Conservation (phyloP, 768 basidiomycete genomes). For the Porpolomopsis calyptriformis region DNA sequence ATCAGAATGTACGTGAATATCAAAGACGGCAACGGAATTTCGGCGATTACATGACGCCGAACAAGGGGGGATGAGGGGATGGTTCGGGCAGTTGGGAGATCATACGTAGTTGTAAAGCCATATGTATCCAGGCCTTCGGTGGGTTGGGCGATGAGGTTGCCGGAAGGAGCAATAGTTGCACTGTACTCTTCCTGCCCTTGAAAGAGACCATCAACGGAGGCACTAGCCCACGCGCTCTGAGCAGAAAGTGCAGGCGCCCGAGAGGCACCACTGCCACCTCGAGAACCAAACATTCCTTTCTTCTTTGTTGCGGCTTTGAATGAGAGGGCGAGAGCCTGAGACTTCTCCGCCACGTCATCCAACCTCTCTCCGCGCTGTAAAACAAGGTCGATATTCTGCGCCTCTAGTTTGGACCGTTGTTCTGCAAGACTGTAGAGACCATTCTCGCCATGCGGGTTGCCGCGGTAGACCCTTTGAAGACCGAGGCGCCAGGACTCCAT, state of each 20-base stretch:
- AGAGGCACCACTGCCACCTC: not conserved
- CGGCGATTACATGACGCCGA: slow-evolving; percentile 4
- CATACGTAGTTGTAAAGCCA: slow-evolving; percentile 4
- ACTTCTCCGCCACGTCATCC: not conserved
- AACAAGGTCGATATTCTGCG: not conserved
- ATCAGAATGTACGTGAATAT: slow-evolving; percentile 4
- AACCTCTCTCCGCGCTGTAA: not conserved
- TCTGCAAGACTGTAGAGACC: slow-evolving; percentile 4
- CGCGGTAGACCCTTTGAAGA: not conserved
- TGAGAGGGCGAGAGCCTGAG: not conserved
- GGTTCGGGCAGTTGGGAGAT: slow-evolving; percentile 4
- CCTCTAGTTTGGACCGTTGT: not conserved
- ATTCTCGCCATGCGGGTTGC: not conserved
- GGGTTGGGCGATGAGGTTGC: not conserved
- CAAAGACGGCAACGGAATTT: slow-evolving; percentile 2
- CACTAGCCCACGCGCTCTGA: not conserved
- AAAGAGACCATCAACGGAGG: not conserved
- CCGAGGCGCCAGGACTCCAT: slow-evolving; percentile 4
- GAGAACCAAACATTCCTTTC: not conserved
- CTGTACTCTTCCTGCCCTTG: not conserved
- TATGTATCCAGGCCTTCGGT: slow-evolving; percentile 3
- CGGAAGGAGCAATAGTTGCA: not conserved
- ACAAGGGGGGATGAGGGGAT: slow-evolving; percentile 1
- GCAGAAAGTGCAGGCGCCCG: not conserved
- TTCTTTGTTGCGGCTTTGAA: not conserved